These are phyloP conservation scores for Neoascochyta sp. DNA, from an alignment of 2,329 filamentous ascomycete genomes.

Conservation along the genomic window DNA sequence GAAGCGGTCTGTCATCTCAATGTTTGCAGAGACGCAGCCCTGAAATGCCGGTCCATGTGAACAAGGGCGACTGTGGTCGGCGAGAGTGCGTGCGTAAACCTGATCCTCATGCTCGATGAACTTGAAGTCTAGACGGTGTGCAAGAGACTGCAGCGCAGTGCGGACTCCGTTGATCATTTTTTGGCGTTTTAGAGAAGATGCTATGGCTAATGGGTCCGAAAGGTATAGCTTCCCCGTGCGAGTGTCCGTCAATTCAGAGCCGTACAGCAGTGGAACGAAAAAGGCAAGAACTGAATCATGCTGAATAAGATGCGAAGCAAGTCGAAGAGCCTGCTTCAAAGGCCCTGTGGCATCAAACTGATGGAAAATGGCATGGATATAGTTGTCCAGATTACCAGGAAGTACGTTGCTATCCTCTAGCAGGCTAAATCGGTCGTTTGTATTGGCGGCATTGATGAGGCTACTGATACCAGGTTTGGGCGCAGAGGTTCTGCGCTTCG, in stretches of 20 bases:
- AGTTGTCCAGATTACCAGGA: constrained; percentile 22
- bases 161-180: constrained; percentile 16
- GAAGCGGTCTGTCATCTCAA: constrained; percentile 23
- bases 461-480: constrained; percentile 9
- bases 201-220: constrained; percentile 15
- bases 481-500: too few species aligned
- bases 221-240: constrained; percentile 17
- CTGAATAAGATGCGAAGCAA: constrained; percentile 34
- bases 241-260: constrained; percentile 11
- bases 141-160: constrained; percentile 24
- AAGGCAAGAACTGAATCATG: constrained; percentile 28
- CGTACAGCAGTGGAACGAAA: constrained; percentile 29
- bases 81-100: constrained; percentile 23
- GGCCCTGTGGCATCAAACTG: constrained; percentile 12
- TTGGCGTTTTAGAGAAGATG: constrained; percentile 8
- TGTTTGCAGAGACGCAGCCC: constrained; percentile 9
- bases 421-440: constrained; percentile 29
- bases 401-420: constrained; percentile 22
- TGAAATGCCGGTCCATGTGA: constrained; percentile 12
- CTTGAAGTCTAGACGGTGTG: constrained; percentile 19
- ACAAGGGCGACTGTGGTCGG: too few species aligned
- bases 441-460: constrained; percentile 23
- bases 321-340: constrained; percentile 22
- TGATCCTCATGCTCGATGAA: constrained; percentile 12
- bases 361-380: constrained; percentile 31